Evolutionary conservation across 2,329 filamentous ascomycete species (phyloP).

Genomic region (Aspergillus awamori): DNA sequence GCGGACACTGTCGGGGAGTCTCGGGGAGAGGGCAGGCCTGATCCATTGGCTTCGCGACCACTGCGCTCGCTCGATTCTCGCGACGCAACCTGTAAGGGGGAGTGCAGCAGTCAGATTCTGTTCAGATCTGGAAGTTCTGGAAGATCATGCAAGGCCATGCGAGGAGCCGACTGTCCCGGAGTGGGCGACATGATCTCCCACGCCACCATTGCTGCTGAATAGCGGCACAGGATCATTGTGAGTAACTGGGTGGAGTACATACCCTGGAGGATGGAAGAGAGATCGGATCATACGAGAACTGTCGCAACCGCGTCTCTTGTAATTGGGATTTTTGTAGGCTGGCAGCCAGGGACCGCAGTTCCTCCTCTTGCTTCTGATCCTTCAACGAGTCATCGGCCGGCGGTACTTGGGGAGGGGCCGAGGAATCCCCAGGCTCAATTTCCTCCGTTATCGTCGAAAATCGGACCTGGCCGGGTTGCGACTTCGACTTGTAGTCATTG

Average conservation of each 20-base stretch:
- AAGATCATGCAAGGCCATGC: slow-evolving; percentile 7
- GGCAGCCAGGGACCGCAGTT: slow-evolving; percentile 71
- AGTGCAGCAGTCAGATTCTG: slow-evolving; percentile 13
- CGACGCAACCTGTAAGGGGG: slow-evolving; percentile 43
- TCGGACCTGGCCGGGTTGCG: slow-evolving; percentile 57
- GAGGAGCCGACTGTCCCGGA: background rate
- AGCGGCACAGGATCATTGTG: background rate
- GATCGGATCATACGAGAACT: slow-evolving; percentile 87
- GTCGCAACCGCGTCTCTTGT: slow-evolving; percentile 80
- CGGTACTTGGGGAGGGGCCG: slow-evolving; percentile 25
- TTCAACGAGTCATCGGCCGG: slow-evolving; percentile 21
- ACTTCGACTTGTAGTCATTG: slow-evolving; percentile 33
- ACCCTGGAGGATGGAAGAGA: slow-evolving; percentile 68
- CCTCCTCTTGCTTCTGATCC: slow-evolving; percentile 54
- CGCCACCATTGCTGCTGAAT: background rate
- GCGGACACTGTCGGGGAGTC: slow-evolving; percentile 69
- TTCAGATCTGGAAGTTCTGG: background rate
- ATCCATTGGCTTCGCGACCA: slow-evolving; percentile 59
- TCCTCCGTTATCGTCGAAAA: slow-evolving; percentile 73
- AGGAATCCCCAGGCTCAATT: slow-evolving; percentile 57
- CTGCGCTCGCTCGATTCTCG: slow-evolving; percentile 65
- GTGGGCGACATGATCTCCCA: background rate
- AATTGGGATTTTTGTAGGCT: slow-evolving; percentile 73
- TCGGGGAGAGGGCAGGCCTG: slow-evolving; percentile 66
- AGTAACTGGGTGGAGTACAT: slow-evolving; percentile 26